These are phyloP conservation scores for Castanopsis chinensis DNA, from an alignment of 306 rosid genomes.

Conservation along the genomic window DNA sequence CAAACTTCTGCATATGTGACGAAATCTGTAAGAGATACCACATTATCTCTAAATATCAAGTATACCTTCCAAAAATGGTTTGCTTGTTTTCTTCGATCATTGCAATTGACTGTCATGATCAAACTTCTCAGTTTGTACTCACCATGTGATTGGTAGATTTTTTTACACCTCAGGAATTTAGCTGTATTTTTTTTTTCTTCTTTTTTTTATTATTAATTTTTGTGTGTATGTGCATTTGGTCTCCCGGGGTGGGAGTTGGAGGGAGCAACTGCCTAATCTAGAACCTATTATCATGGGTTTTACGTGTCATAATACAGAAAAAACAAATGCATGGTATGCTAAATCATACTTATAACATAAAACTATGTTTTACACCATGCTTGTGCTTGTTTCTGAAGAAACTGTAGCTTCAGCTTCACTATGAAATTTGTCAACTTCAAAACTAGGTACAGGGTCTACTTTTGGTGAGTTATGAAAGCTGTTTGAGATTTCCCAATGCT, in stretches of 20 bases:
- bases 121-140: background rate
- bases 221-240: background rate
- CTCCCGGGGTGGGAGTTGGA: background rate
- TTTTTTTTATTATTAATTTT: background rate
- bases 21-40: background rate
- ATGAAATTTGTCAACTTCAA: conserved; percentile 19
- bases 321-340: background rate
- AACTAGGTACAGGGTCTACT: conserved; percentile 6
- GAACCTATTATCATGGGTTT: background rate
- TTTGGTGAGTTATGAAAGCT: conserved; percentile 6
- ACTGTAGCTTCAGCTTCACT: conserved; percentile 14
- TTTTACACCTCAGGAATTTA: background rate
- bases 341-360: background rate
- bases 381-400: background rate
- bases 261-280: background rate
- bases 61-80: background rate
- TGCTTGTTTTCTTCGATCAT: background rate
- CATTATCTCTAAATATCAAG: background rate
- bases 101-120: background rate
- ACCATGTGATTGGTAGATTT: background rate
- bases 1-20: background rate
- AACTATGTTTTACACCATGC: conserved; percentile 6
- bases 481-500: background rate
- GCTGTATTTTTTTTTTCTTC: background rate
- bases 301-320: background rate